Percentiles rank a stretch among this genome's conserved stretches.
phyloP scores from a whole-genome alignment of 2,329 filamentous ascomycete species.

The Ilyonectria destructans region DNA sequence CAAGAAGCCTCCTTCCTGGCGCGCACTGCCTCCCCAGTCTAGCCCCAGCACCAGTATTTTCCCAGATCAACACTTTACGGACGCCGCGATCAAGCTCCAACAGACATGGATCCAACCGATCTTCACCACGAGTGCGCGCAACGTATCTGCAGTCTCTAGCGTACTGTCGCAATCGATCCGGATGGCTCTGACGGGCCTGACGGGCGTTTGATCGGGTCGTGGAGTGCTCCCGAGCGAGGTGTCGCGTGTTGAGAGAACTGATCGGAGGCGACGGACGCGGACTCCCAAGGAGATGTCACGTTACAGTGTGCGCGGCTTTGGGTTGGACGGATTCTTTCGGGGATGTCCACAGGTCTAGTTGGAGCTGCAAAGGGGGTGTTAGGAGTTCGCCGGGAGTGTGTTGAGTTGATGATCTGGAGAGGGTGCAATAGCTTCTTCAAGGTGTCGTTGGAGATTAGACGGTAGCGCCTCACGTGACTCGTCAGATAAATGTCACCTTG shows the following conservation, averaged over 20 bases:
- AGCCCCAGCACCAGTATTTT: slow-evolving; percentile 45
- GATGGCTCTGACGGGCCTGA: slow-evolving; percentile 24
- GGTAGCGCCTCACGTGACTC: slow-evolving; percentile 34
- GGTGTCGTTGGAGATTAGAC: slow-evolving; percentile 27
- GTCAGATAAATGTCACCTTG: neutral
- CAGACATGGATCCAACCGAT: slow-evolving; percentile 40
- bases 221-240: slow-evolving; percentile 14
- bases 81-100: slow-evolving; percentile 40
- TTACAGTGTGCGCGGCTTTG: slow-evolving; percentile 9
- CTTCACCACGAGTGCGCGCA: slow-evolving; percentile 34
- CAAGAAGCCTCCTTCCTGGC: slow-evolving; percentile 44
- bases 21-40: slow-evolving; percentile 44
- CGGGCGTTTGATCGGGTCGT: slow-evolving; percentile 24
- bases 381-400: neutral
- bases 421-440: slow-evolving; percentile 19
- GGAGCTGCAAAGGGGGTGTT: neutral
- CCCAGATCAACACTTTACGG: slow-evolving; percentile 44
- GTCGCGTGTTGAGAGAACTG: slow-evolving; percentile 28
- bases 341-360: slow-evolving; percentile 1
- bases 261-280: slow-evolving; percentile 18
- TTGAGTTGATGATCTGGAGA: slow-evolving; percentile 20
- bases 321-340: neutral
- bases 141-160: slow-evolving; percentile 30
- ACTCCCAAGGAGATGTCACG: slow-evolving; percentile 16
- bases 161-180: slow-evolving; percentile 27